Evolutionary conservation across 352 stramenopile species (phyloP), one percentile per base, ranked within the genome.

Genomic region (Pythium sukuiense): DNA sequence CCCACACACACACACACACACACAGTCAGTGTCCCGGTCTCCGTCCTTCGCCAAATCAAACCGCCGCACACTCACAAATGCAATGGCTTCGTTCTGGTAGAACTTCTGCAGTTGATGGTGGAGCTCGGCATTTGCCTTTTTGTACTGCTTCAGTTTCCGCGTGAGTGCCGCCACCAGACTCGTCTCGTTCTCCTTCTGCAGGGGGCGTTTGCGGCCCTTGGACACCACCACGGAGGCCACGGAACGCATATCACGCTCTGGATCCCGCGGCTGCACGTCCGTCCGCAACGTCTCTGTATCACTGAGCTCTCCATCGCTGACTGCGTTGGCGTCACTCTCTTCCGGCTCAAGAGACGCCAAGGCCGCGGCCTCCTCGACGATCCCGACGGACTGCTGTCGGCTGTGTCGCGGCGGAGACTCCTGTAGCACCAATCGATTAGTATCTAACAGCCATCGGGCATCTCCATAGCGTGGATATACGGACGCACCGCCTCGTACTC

Each of bases 71-170:
- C 55, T n/a, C 54, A 87, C 81, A 69, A 87, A 79, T 2, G 75
- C 58, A 30, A 87, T 73, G 2, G 71, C 68, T 30, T 86, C 76
- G 59, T 85, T 82, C 32, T 74, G 65, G 67, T 76, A 80, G 29
- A 87, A 77, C 49, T 67, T 69, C n/a, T 83, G 72, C 13, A 90
- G 65, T 39, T 88, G 79, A 30, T 53, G 67, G 9, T 79, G 70
- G 24, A 88, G 59, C 46, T 88, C 80, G 3, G 63, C 32, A 13
- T 82, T 87, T 20, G 71, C 35, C 58, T 83, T 87, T 49, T 80
- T 78, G 14, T 72, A 72, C 29, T 79, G 71, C 11, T 61, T 69
- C 11, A 90, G 63, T 30, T 87, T 77, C 26, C 79, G 73, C 13
- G 49, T 71, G 13, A 88, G 73, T 30, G 43, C 35, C n/a, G 65